Base-by-base conservation (phyloP, 2,329 filamentous ascomycete genomes). In the Fusarium virguliforme region DNA sequence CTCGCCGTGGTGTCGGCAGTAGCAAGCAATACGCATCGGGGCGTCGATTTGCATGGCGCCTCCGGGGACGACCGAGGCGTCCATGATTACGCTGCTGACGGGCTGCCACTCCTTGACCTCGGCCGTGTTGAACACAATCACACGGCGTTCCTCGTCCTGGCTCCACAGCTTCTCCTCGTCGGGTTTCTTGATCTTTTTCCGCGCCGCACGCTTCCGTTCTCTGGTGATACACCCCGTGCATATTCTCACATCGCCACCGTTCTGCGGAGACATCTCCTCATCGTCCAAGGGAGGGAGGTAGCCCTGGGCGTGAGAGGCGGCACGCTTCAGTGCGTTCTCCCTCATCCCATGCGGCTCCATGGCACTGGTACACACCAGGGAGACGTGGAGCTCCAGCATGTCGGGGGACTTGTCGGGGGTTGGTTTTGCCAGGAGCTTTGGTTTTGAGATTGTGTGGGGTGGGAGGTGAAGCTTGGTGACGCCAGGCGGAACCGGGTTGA, bases 11-110 rank as follows among this genome's bases (percentile, higher is more conserved):
- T 99, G 95, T 22, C 95, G 90, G 82, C 95, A 98, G 81, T 98
- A 99, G 80, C 95, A 99, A 26, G 95, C 94, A 76, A 99, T 98
- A 9, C 95, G 91, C 95, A 98, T 97, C 0, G 94, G 94, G 3
- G 94, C 90, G 73, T 95, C 91, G 24, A 97, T 90, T 76, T 94
- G 91, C 84, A 94, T 90, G 7, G 91, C 89, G 56, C 89, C 90
- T 56, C 86, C 85, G 48, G 81, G 84, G 66, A 82, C 77, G 30
- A 85, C 81, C 67, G 66, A 83, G 76, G 68, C 81, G 41, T 79
- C 82, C 76, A 83, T 75, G 75, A 83, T 75, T 76, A 88, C 84
- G 76, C 85, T 83, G 76, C 86, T 86, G 48, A 88, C 85, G 43
- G 89, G 85, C 69, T 92, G 89, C 92, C 94, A 97, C 50, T 97